Percentiles rank a stretch among this genome's conserved stretches.
phyloP scores from a whole-genome alignment of 768 basidiomycete species.

The Lactarius pseudohatsudake region DNA sequence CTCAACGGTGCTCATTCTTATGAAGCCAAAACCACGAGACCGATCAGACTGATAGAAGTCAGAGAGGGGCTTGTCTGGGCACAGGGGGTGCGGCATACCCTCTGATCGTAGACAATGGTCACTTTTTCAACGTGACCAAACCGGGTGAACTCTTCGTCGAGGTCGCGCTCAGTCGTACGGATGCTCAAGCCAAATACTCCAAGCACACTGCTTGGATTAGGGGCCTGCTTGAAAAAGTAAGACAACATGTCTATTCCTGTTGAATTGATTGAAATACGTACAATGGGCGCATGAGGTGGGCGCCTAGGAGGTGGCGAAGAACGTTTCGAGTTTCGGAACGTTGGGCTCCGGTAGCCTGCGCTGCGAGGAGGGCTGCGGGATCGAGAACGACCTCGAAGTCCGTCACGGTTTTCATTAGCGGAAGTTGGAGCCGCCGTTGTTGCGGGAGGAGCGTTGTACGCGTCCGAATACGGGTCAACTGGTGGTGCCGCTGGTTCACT shows the following conservation, averaged over 20 bases:
- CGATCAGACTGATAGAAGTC: slow-evolving; percentile 69
- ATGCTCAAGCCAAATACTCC: slow-evolving; percentile 99
- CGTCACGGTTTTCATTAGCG: slow-evolving; percentile 54
- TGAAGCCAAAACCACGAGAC: slow-evolving; percentile 97
- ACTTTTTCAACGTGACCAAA: slow-evolving; percentile 93
- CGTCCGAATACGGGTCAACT: slow-evolving; percentile 81
- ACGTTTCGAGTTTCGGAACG: slow-evolving; percentile 45
- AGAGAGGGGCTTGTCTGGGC: slow-evolving; percentile 19
- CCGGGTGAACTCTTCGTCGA: slow-evolving; percentile 91
- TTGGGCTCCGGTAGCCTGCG: slow-evolving; percentile 61
- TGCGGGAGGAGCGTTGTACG: slow-evolving; percentile 67
- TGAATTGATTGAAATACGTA: slow-evolving; percentile 42
- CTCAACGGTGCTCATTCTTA: slow-evolving; percentile 86
- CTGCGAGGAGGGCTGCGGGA: slow-evolving; percentile 65
- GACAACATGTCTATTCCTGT: slow-evolving; percentile 24
- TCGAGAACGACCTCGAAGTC: slow-evolving; percentile 65
- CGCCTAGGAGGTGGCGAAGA: slow-evolving; percentile 56
- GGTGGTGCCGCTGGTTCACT: slow-evolving; percentile 56
- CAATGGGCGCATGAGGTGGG: slow-evolving; percentile 71
- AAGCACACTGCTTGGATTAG: slow-evolving; percentile 83
- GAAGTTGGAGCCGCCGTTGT: slow-evolving; percentile 41
- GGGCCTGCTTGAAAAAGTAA: slow-evolving; percentile 60
- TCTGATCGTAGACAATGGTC: slow-evolving; percentile 94
- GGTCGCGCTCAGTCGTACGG: slow-evolving; percentile 87
- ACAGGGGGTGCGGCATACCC: slow-evolving; percentile 54